Base-by-base conservation (phyloP, 176 grass and related monocot genomes). In the Miscanthus lutarioriparius region DNA sequence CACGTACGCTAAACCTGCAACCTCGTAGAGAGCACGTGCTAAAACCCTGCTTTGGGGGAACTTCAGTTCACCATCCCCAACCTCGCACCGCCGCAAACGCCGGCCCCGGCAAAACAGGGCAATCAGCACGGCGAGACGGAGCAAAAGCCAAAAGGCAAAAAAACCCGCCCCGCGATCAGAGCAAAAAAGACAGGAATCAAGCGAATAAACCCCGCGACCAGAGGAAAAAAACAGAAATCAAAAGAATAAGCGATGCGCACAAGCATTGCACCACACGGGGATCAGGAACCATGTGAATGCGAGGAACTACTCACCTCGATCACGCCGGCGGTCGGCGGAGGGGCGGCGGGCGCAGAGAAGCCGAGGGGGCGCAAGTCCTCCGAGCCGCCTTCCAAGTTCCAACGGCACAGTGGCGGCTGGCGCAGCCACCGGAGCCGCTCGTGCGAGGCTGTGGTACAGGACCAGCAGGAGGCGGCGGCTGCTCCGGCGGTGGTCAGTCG, bases 261-360 rank as follows among this genome's bases (percentile, higher is more conserved):
- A 6, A 9, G 38, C 81, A 83, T 83, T 83, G 54, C 17, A 43
- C 17, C 37, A 25, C 23, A 19, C 15, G 2, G 10, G 17, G 37
- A 64, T 43, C 16, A 32, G 53, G 6, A 74, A 32, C 16, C 38
- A 1, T 6, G 51, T 8, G 70, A 48, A 61, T 2, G 68, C 25
- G 54, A 33, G 38, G 45, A 54, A 54, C 20, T 20, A 3, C 54
- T 83, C 39, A 74, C 81, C 81, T 83, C 43, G 81, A 83, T 83
- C 53, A 11, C 25, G 36, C n/a, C 68, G 68, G 15, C 16, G 53
- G 37, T 19, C 37, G 68, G 80, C 17, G 54, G 39, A 39, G 54
- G 56, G 53, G 81, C 53, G 37, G 5, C 5, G n/a, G 37, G 20
- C 62, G 38, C 54, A 39, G 70, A 64, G 39, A 83, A 83, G 38